Evolutionary conservation across 495 filamentous ascomycete genomes (phyloP), one percentile per base, ranked within the genome.

Genomic region (Eremomyces bilateralis): DNA sequence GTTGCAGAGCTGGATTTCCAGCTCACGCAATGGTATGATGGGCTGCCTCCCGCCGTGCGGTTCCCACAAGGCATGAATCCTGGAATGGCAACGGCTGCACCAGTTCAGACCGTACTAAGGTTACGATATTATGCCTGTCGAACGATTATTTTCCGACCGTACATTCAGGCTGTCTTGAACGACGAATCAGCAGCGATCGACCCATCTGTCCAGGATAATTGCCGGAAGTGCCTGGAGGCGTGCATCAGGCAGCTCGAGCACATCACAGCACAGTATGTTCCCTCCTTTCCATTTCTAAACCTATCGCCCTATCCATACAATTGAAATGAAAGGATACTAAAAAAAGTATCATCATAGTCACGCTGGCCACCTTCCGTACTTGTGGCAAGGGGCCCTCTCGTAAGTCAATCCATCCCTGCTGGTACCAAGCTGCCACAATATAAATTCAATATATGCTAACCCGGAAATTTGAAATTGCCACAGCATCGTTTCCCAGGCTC

Each of bases 111-210:
- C 15, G 79, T 83, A 31, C 53, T 83, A 18, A 59, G 79, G 29
- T 56, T 83, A 42, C 69, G 79, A 24, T 85, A 81, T 58, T 80
- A 74, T 54, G 78, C 79, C 29, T 83, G 79, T 51, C 71, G 74
- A 33, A 82, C 79, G 24, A 82, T 84, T 48, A 84, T 84, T 43
- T 83, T 75, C 57, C 64, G 79, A 16, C 78, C 79, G 1, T 84
- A 83, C 52, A 80, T 80, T 41, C 60, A 81, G 36, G 75, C 76
- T 8, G 77, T 82, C 1, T 57, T 85, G 16, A 71, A 80, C 45
- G 79, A 82, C 42, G 77, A 83, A 40, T 67, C 69, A 45, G 69
- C 70, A 29, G 65, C 67, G 21, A 50, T 71, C 42, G 76, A 83
- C 52, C 65, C 61, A 25, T 57, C 60, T 33, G 77, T 83, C 31